These are phyloP conservation scores for Quercus agrifolia DNA, from an alignment of 306 rosid genomes.

Conservation along the genomic window DNA sequence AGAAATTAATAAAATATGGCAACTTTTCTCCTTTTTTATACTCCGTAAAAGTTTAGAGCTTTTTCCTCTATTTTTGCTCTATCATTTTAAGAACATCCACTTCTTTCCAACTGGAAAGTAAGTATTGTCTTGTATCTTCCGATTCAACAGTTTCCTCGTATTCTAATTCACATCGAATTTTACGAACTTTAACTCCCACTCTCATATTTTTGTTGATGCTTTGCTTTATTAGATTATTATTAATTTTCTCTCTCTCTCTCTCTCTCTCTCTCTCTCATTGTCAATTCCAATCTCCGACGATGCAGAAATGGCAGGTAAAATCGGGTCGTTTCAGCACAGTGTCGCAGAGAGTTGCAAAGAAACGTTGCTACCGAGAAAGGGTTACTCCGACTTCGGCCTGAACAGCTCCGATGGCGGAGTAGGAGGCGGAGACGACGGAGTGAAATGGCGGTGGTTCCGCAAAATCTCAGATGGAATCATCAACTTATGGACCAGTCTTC, in stretches of 20 bases:
- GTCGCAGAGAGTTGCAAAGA: conserved; percentile 61
- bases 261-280: neutral
- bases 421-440: conserved; percentile 1
- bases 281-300: neutral
- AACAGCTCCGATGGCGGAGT: conserved; percentile 11
- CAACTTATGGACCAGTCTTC: conserved; percentile 13
- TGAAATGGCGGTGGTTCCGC: conserved; percentile 29
- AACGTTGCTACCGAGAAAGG: conserved; percentile 41
- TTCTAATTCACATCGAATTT: no score
- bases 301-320: conserved; percentile 27
- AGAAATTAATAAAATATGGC: no score
- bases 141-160: no score
- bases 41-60: no score
- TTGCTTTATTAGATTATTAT: neutral
- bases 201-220: neutral
- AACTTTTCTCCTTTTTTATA: no score
- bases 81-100: no score
- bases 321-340: conserved; percentile 59
- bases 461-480: conserved; percentile 35
- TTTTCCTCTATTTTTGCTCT: no score
- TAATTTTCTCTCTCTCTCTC: no score
- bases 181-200: neutral
- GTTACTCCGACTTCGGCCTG: conserved; percentile 32
- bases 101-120: no score
- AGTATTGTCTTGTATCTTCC: no score